phyloP scores from a whole-genome alignment of 768 basidiomycete genomes.

The Auriscalpium vulgare region DNA sequence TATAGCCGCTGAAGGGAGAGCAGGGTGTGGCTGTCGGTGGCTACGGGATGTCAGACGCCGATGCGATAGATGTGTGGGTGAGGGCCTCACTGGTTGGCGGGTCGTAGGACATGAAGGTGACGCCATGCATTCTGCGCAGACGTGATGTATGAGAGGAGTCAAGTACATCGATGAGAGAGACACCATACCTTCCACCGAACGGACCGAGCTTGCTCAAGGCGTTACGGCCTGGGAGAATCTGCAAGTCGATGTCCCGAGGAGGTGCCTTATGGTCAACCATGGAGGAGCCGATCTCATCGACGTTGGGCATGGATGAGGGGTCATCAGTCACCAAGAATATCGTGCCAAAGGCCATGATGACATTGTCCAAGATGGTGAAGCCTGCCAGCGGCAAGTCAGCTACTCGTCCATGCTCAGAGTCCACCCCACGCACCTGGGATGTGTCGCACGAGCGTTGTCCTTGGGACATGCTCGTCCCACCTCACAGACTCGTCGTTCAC shows the following conservation, averaged over 20 bases:
- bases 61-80: neutral
- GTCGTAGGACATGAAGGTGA: constrained; percentile 43
- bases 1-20: constrained; percentile 75
- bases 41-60: neutral
- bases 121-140: constrained; percentile 52
- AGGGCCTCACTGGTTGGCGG: constrained; percentile 19
- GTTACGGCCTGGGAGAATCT: constrained; percentile 20
- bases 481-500: constrained; percentile 46
- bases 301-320: constrained; percentile 48
- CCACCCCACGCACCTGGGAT: constrained; percentile 43
- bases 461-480: constrained; percentile 52
- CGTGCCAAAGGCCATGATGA: constrained; percentile 65
- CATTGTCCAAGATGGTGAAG: constrained; percentile 75
- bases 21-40: constrained; percentile 55
- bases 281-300: constrained; percentile 41
- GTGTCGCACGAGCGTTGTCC: constrained; percentile 52
- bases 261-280: constrained; percentile 27
- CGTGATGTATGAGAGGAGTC: neutral
- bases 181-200: constrained; percentile 23
- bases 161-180: neutral
- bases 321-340: constrained; percentile 72
- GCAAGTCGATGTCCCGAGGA: constrained; percentile 50
- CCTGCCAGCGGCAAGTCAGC: constrained; percentile 35
- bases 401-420: neutral
- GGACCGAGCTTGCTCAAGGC: constrained; percentile 21